Conservation (phyloP, 805 yeast species). For the Lipomyces spencermartinsiae region DNA sequence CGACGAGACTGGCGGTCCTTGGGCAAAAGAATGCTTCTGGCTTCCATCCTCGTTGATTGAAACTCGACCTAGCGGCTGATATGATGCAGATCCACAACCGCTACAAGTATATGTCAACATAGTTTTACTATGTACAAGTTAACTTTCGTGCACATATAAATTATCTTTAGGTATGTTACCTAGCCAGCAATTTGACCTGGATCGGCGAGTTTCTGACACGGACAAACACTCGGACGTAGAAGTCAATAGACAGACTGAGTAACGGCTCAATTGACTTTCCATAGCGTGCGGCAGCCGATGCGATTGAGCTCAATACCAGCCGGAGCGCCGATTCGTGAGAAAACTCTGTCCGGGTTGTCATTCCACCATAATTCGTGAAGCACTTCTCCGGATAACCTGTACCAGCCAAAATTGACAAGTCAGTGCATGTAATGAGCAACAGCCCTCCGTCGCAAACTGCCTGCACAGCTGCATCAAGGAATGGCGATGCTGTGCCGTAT, state of each 20-base stretch:
- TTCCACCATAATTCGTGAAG: slow-evolving; percentile 92
- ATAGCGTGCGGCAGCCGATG: slow-evolving; percentile 86
- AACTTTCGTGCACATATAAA: background rate
- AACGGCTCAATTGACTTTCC: slow-evolving; percentile 87
- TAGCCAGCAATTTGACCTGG: slow-evolving; percentile 76
- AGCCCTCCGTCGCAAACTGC: slow-evolving; percentile 84
- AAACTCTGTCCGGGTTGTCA: slow-evolving; percentile 77
- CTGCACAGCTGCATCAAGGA: slow-evolving; percentile 89
- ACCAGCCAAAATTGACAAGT: slow-evolving; percentile 93
- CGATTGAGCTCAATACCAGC: slow-evolving; percentile 76
- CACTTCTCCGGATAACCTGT: slow-evolving; percentile 97
- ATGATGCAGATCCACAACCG: slow-evolving; percentile 77
- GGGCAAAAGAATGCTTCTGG: slow-evolving; percentile 65
- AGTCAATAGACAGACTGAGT: slow-evolving; percentile 85
- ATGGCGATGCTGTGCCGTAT: slow-evolving; percentile 96
- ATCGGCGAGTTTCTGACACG: slow-evolving; percentile 79
- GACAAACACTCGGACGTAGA: slow-evolving; percentile 86
- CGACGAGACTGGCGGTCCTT: slow-evolving; percentile 65
- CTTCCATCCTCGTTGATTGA: slow-evolving; percentile 41
- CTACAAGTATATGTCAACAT: slow-evolving; percentile 83
- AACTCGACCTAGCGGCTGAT: slow-evolving; percentile 77
- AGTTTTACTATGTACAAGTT: slow-evolving; percentile 56
- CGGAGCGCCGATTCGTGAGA: slow-evolving; percentile 94
- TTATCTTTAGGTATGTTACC: slow-evolving; percentile 10
- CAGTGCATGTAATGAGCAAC: slow-evolving; percentile 92